Conservation (phyloP, 106 monocot species). For the Acanthochlamys bracteata region DNA sequence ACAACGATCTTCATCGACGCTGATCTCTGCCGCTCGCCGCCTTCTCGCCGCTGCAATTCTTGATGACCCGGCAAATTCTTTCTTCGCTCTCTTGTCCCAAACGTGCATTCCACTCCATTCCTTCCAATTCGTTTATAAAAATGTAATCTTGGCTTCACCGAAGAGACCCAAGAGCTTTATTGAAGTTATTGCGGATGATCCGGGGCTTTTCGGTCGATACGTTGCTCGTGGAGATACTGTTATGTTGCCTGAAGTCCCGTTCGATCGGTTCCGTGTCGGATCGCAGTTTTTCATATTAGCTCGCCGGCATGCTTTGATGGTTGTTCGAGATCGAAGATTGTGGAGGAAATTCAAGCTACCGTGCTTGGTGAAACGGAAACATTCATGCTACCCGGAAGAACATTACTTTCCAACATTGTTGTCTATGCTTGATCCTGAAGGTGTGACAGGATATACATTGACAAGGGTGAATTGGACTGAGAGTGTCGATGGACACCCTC, state of each 20-base stretch:
- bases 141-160: slow-evolving; percentile 20
- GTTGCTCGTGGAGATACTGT: slow-evolving; percentile 58
- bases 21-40: slow-evolving; percentile 87
- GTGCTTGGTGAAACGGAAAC: slow-evolving; percentile 35
- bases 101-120: slow-evolving; percentile 83
- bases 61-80: slow-evolving; percentile 68
- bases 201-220: slow-evolving; percentile 47
- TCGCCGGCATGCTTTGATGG: slow-evolving; percentile 54
- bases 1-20: slow-evolving; percentile 72
- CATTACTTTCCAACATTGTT: slow-evolving; percentile 94
- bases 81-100: slow-evolving; percentile 81
- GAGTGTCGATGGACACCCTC: slow-evolving; percentile 72
- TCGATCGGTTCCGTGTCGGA: slow-evolving; percentile 57
- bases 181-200: slow-evolving; percentile 51
- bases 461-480: slow-evolving; percentile 91
- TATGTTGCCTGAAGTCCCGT: slow-evolving; percentile 91
- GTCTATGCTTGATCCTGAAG: slow-evolving; percentile 60
- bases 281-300: slow-evolving; percentile 90
- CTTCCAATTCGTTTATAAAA: slow-evolving; percentile 45
- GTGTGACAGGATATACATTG: slow-evolving; percentile 57
- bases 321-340: slow-evolving; percentile 58
- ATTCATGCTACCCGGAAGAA: slow-evolving; percentile 92
- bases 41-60: slow-evolving; percentile 80
- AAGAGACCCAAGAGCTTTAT: slow-evolving; percentile 48
- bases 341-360: slow-evolving; percentile 86